phyloP scores from a whole-genome alignment of 208 protist genomes.

The Herpetomonas muscarum region DNA sequence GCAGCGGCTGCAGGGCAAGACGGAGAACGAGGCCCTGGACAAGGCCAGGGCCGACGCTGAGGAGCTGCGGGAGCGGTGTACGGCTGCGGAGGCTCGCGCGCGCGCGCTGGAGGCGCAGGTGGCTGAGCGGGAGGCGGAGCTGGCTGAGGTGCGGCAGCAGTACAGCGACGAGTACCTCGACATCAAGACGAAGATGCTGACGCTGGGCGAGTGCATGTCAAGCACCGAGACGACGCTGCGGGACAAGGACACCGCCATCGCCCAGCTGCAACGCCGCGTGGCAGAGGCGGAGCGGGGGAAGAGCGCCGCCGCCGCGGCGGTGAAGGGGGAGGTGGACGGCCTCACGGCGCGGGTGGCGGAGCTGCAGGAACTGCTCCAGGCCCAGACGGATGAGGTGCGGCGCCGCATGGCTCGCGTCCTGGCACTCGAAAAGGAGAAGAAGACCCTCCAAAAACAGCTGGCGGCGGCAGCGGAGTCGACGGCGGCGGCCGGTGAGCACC shows the following conservation, averaged over 20 bases:
- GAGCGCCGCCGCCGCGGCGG: constrained; percentile 16
- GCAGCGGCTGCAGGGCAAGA: background rate
- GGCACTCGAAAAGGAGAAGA: constrained; percentile 39
- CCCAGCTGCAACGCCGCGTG: constrained; percentile 13
- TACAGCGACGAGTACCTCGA: constrained; percentile 12
- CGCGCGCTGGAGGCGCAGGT: background rate
- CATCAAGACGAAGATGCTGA: constrained; percentile 8
- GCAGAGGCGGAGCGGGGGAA: constrained; percentile 11
- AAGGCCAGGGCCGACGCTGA: no score
- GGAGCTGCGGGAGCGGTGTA: no score
- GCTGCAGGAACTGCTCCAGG: constrained; percentile 36
- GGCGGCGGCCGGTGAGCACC: constrained; percentile 7
- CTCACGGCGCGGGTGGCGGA: constrained; percentile 12
- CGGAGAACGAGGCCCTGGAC: no score
- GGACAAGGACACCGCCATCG: constrained; percentile 15
- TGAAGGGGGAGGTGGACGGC: constrained; percentile 5
- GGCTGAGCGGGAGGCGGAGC: constrained; percentile 10
- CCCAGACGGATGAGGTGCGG: constrained; percentile 58
- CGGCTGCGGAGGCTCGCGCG: constrained; percentile 4
- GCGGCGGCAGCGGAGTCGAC: constrained; percentile 8
- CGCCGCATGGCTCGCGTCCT: constrained; percentile 44
- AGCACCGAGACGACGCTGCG: constrained; percentile 16
- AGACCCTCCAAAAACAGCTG: constrained; percentile 9
- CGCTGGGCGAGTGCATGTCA: constrained; percentile 20
- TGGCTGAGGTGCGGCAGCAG: constrained; percentile 18